phyloP scores from a whole-genome alignment of 495 filamentous ascomycete species.

The Jackrogersella multiformis region DNA sequence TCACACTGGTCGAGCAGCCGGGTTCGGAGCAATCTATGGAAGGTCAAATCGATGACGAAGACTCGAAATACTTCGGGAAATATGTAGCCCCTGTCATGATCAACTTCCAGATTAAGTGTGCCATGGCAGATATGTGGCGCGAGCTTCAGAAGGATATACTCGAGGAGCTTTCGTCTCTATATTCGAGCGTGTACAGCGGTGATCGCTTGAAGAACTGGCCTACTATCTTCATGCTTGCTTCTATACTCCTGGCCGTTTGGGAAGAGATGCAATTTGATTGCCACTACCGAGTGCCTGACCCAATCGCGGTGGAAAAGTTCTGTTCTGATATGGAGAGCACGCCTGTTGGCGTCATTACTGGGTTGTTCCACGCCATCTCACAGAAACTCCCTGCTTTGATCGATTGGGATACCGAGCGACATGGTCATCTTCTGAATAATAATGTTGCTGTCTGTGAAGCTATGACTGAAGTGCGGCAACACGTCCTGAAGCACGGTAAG shows the following conservation, averaged over 20 bases:
- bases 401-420: constrained; percentile 90
- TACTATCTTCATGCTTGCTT: constrained; percentile 93
- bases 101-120: constrained; percentile 97
- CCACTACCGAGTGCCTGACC: constrained; percentile 88
- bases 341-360: constrained; percentile 92
- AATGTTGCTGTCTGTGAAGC: constrained; percentile 90
- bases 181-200: constrained; percentile 91
- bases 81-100: constrained; percentile 94
- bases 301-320: constrained; percentile 85
- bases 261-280: constrained; percentile 98
- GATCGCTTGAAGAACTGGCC: constrained; percentile 97
- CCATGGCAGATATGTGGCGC: constrained; percentile 94
- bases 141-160: constrained; percentile 93
- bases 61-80: constrained; percentile 85
- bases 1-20: constrained; percentile 89
- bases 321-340: constrained; percentile 93
- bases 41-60: constrained; percentile 80
- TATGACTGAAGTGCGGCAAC: constrained; percentile 89
- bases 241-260: constrained; percentile 90
- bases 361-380: constrained; percentile 93
- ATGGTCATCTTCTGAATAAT: constrained; percentile 85
- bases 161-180: constrained; percentile 87
- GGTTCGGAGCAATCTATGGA: constrained; percentile 79
- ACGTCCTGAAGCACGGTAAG: constrained; percentile 90
- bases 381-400: constrained; percentile 89